phyloP scores from a whole-genome alignment of 371 early-diverging fungal species.

The Saksenaea oblongispora region DNA sequence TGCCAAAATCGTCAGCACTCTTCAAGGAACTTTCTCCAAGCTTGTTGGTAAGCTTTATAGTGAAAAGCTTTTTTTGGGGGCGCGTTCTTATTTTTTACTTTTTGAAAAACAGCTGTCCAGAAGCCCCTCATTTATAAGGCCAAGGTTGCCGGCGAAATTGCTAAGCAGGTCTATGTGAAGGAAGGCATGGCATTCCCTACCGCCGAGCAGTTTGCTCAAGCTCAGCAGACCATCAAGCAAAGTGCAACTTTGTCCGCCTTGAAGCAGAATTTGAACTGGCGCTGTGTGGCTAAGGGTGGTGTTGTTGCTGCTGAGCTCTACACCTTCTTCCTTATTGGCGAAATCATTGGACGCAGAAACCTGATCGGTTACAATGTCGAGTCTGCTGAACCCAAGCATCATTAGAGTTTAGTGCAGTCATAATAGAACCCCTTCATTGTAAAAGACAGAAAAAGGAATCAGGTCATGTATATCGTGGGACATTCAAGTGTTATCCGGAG shows the following conservation, averaged over 20 bases:
- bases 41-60: conserved; percentile 28
- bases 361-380: conserved; percentile 70
- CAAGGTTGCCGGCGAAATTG: conserved; percentile 67
- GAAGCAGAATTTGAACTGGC: conserved; percentile 50
- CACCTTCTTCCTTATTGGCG: conserved; percentile 74
- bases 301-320: conserved; percentile 67
- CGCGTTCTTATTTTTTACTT: background rate
- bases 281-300: conserved; percentile 55
- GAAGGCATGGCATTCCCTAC: conserved; percentile 72
- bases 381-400: conserved; percentile 50
- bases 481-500: background rate
- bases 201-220: conserved; percentile 56
- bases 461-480: background rate
- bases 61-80: background rate
- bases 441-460: background rate
- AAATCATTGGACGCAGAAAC: conserved; percentile 75
- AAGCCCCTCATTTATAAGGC: conserved; percentile 60
- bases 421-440: background rate
- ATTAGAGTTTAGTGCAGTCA: conserved; percentile 15
- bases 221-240: conserved; percentile 54
- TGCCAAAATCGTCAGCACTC: conserved; percentile 26
- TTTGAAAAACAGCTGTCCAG: conserved; percentile 31
- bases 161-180: conserved; percentile 71
- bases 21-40: conserved; percentile 34
- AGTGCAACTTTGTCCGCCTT: conserved; percentile 47